phyloP scores from a whole-genome alignment of 805 yeast species.

The Metschnikowia gruessii region DNA sequence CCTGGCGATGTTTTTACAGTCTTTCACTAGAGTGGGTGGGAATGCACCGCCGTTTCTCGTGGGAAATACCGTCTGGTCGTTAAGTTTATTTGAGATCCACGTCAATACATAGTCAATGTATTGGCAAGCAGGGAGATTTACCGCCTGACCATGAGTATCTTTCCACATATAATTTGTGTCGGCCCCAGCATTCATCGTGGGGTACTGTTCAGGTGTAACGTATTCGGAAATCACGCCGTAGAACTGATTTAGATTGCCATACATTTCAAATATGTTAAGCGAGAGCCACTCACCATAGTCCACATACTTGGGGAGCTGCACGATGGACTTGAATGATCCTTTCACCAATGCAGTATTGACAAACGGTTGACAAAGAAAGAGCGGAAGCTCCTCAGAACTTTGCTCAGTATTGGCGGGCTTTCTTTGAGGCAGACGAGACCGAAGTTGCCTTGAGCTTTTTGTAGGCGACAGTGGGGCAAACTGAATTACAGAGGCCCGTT shows the following conservation, averaged over 20 bases:
- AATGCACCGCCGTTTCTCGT: constrained; percentile 87
- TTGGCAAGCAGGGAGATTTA: constrained; percentile 86
- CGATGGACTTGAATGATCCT: constrained; percentile 95
- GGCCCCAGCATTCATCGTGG: constrained; percentile 96
- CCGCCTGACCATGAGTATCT: constrained; percentile 70
- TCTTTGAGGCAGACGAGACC: constrained; percentile 21
- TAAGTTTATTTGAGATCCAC: constrained; percentile 85
- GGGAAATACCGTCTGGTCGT: constrained; percentile 88
- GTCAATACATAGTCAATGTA: constrained; percentile 89
- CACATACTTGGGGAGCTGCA: constrained; percentile 90
- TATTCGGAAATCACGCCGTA: constrained; percentile 89
- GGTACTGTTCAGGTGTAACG: constrained; percentile 84
- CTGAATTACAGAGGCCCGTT: constrained; percentile 22
- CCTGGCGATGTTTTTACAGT: constrained; percentile 79
- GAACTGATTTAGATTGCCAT: constrained; percentile 79
- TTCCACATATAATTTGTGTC: constrained; percentile 89
- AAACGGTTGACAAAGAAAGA: constrained; percentile 89
- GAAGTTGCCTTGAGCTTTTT: constrained; percentile 11
- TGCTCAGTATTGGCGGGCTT: constrained; percentile 1
- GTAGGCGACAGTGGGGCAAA: constrained; percentile 28
- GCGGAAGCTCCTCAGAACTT: constrained; percentile 39
- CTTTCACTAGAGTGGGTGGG: constrained; percentile 79
- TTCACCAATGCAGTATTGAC: constrained; percentile 92
- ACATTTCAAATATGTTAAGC: constrained; percentile 84
- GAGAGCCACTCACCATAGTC: constrained; percentile 97